Percentiles rank a stretch among this genome's conserved stretches.
phyloP scores from a whole-genome alignment of 495 filamentous ascomycete genomes.

The Barbatosphaeria neglecta region DNA sequence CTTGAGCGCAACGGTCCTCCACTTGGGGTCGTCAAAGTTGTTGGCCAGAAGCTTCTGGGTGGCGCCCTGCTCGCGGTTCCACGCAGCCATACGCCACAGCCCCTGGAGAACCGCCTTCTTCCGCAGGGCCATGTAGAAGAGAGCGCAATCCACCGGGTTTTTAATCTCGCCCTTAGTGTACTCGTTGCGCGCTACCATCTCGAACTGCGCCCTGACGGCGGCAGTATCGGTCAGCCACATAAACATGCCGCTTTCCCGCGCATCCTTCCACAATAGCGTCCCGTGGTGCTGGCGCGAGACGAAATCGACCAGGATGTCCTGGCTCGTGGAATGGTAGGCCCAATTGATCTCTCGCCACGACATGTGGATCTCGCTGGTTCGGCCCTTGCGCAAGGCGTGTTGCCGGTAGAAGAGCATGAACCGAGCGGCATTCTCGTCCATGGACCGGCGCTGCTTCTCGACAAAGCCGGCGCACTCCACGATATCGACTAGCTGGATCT shows the following conservation, averaged over 20 bases:
- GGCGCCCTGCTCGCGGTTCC: constrained; percentile 73
- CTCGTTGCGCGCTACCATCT: constrained; percentile 80
- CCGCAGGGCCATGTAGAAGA: constrained; percentile 80
- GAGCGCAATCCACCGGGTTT: constrained; percentile 86
- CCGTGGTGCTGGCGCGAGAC: constrained; percentile 71
- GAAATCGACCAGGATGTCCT: constrained; percentile 85
- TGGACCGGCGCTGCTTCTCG: constrained; percentile 78
- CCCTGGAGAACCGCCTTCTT: constrained; percentile 90
- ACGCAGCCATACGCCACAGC: constrained; percentile 89
- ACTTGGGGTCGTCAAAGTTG: constrained; percentile 74
- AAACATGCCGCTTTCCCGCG: constrained; percentile 78
- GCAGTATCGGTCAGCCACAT: constrained; percentile 80
- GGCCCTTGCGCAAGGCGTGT: constrained; percentile 58
- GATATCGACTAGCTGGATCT: constrained; percentile 78
- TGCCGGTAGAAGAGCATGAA: constrained; percentile 87
- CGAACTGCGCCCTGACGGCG: constrained; percentile 74
- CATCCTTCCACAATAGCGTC: constrained; percentile 71
- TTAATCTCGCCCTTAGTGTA: constrained; percentile 81
- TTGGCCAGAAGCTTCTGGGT: constrained; percentile 71
- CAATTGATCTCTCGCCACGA: constrained; percentile 91
- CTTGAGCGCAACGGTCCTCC: constrained; percentile 86
- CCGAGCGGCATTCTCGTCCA: constrained; percentile 86
- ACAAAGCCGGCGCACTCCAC: constrained; percentile 81
- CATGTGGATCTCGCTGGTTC: constrained; percentile 54
- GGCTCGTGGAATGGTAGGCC: constrained; percentile 84